Conservation (phyloP, 306 rosid species). For the Elaeagnus macrophylla region DNA sequence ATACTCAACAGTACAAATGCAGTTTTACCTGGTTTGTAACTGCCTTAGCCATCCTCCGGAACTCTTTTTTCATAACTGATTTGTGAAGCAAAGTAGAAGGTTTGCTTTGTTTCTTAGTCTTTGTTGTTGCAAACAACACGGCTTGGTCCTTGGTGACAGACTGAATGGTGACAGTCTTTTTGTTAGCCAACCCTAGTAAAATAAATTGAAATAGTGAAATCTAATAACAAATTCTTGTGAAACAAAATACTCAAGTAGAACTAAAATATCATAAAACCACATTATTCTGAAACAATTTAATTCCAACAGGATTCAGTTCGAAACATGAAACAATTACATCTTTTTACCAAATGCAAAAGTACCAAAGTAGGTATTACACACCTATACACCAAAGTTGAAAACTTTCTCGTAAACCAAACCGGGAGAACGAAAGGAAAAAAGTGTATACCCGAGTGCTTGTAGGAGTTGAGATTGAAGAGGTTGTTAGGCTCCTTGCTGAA, state of each 20-base stretch:
- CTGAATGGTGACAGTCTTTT: slow-evolving; percentile 65
- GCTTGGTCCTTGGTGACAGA: slow-evolving; percentile 46
- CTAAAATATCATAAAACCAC: too few species aligned
- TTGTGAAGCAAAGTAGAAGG: slow-evolving; percentile 55
- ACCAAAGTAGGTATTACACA: too few species aligned
- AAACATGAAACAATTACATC: too few species aligned
- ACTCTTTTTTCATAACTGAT: slow-evolving; percentile 69
- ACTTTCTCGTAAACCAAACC: background rate
- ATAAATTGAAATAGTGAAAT: background rate
- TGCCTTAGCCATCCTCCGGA: slow-evolving; percentile 59
- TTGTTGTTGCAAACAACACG: slow-evolving; percentile 65
- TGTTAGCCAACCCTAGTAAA: slow-evolving; percentile 66
- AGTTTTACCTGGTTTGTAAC: slow-evolving; percentile 54
- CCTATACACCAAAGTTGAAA: too few species aligned
- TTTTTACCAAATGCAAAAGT: background rate
- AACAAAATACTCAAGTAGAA: too few species aligned
- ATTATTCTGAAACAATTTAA: too few species aligned
- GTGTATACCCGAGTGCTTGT: slow-evolving; percentile 55
- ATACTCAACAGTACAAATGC: background rate
- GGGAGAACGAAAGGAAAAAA: background rate
- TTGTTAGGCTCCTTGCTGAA: slow-evolving; percentile 80
- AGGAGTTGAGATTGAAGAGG: slow-evolving; percentile 69
- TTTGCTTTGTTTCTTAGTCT: slow-evolving; percentile 69
- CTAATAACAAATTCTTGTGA: background rate
- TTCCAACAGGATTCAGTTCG: too few species aligned